These are phyloP conservation scores for rapeseed (Brassica napus) DNA, from an alignment of 345 rosid genomes.

Conservation along the genomic window DNA sequence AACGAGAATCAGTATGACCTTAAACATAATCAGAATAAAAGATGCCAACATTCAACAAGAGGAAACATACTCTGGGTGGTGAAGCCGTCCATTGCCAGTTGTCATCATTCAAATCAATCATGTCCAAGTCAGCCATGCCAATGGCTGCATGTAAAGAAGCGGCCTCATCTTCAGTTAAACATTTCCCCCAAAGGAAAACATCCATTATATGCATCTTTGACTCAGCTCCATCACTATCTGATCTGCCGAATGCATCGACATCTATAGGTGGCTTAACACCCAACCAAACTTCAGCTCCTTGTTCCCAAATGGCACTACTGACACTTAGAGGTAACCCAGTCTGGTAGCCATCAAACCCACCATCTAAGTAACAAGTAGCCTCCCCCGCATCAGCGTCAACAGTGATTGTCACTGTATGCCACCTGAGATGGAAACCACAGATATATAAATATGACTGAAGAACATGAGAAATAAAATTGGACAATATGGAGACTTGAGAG, in stretches of 20 bases:
- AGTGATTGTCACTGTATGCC: conserved; percentile 98
- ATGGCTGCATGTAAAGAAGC: conserved; percentile 77
- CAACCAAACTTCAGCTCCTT: conserved; percentile 88
- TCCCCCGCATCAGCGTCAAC: conserved; percentile 93
- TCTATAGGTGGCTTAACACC: conserved; percentile 95
- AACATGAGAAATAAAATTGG: conserved; percentile 6
- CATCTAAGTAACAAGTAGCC: conserved; percentile 96
- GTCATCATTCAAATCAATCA: conserved; percentile 84
- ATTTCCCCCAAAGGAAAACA: conserved; percentile 97
- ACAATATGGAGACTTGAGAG: conserved; percentile 14
- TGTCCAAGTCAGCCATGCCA: conserved; percentile 69
- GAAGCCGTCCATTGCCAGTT: conserved; percentile 99
- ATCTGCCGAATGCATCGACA: conserved; percentile 95
- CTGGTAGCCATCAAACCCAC: conserved; percentile 92
- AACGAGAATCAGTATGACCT: conserved; percentile 26
- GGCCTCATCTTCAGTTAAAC: conserved; percentile 92
- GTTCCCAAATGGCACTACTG: conserved; percentile 80
- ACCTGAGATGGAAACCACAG: conserved; percentile 52
- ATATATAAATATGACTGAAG: conserved; percentile 15
- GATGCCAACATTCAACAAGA: conserved; percentile 14
- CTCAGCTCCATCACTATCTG: conserved; percentile 98
- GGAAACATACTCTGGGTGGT: conserved; percentile 76
- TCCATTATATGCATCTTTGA: conserved; percentile 99
- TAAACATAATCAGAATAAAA: conserved; percentile 10
- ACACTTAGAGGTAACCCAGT: conserved; percentile 65